phyloP scores from a whole-genome alignment of 164 flowering plant genomes.

The Vitis rupestris region DNA sequence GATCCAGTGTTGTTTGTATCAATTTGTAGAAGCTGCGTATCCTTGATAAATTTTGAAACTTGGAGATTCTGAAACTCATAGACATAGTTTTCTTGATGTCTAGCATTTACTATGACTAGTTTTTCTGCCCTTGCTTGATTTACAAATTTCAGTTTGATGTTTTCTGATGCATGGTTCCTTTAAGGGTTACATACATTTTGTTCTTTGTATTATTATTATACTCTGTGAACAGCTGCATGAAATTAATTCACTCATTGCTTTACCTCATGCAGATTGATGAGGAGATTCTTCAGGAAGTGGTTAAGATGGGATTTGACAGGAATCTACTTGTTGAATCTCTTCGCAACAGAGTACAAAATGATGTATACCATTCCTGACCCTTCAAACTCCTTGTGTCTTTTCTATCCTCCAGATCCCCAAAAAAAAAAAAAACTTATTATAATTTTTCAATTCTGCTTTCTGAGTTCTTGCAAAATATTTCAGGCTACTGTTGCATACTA shows the following conservation, averaged over 20 bases:
- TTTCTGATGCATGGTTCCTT: not conserved
- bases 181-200: not conserved
- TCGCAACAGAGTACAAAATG: slow-evolving; percentile 59
- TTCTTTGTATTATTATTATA: not conserved
- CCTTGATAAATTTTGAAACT: no score
- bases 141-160: not conserved
- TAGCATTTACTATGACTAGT: not conserved
- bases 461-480: slow-evolving; percentile 13
- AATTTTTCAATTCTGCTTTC: not conserved
- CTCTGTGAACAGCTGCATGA: not conserved
- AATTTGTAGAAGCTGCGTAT: no score
- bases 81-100: no score
- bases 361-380: slow-evolving; percentile 18
- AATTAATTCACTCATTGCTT: not conserved
- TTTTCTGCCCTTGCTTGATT: not conserved
- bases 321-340: slow-evolving; percentile 75
- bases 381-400: not conserved
- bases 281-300: slow-evolving; percentile 85
- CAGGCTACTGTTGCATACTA: slow-evolving; percentile 97
- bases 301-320: slow-evolving; percentile 85
- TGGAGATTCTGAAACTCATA: no score
- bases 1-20: no score
- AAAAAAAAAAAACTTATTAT: not conserved
- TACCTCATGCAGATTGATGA: slow-evolving; percentile 70
- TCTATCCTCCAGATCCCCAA: no score